A percentile compares a stretch with the other conserved stretches of the same genome.
Conservation (phyloP, 2,329 filamentous ascomycete species). For the Fusarium xyrophilum region DNA sequence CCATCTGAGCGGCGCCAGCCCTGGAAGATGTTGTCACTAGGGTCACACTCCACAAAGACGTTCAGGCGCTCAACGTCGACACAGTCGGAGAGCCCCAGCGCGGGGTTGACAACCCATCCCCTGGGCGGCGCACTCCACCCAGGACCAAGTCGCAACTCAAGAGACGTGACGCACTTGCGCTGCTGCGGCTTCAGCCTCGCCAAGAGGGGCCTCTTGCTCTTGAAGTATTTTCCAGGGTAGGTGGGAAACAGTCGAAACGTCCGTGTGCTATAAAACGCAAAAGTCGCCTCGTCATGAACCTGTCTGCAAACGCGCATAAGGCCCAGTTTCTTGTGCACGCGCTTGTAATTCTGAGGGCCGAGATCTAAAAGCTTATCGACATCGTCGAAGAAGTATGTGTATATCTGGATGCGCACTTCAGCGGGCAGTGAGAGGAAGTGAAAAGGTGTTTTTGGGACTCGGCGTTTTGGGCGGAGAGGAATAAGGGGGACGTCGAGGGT, state of each 20-base stretch:
- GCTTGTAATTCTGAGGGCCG: slow-evolving; percentile 69
- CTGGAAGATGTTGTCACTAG: slow-evolving; percentile 70
- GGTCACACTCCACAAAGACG: slow-evolving; percentile 76
- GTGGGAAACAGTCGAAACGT: slow-evolving; percentile 72
- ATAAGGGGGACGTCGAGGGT: slow-evolving; percentile 50
- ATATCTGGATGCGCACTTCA: slow-evolving; percentile 74
- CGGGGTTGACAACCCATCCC: slow-evolving; percentile 72
- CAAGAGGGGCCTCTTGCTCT: slow-evolving; percentile 75
- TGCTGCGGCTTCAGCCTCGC: slow-evolving; percentile 68
- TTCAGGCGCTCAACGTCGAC: slow-evolving; percentile 64
- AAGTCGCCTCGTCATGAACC: slow-evolving; percentile 68
- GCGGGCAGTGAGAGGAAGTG: slow-evolving; percentile 71
- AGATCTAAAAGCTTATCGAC: slow-evolving; percentile 67
- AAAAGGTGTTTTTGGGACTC: slow-evolving; percentile 57
- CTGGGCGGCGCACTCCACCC: slow-evolving; percentile 74
- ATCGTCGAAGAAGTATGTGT: slow-evolving; percentile 66
- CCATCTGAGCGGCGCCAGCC: slow-evolving; percentile 71
- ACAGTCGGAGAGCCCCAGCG: slow-evolving; percentile 69
- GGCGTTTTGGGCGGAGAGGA: slow-evolving; percentile 44
- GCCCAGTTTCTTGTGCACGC: slow-evolving; percentile 64
- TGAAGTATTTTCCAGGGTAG: slow-evolving; percentile 70
- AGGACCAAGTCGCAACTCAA: slow-evolving; percentile 75
- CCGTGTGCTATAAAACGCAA: slow-evolving; percentile 69
- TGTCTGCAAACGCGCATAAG: slow-evolving; percentile 67
- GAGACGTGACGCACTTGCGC: slow-evolving; percentile 64